Percentiles rank a stretch among this genome's conserved stretches.
Evolutionary conservation across 805 yeast species (phyloP).

Genomic region (Teunomyces cretensis): DNA sequence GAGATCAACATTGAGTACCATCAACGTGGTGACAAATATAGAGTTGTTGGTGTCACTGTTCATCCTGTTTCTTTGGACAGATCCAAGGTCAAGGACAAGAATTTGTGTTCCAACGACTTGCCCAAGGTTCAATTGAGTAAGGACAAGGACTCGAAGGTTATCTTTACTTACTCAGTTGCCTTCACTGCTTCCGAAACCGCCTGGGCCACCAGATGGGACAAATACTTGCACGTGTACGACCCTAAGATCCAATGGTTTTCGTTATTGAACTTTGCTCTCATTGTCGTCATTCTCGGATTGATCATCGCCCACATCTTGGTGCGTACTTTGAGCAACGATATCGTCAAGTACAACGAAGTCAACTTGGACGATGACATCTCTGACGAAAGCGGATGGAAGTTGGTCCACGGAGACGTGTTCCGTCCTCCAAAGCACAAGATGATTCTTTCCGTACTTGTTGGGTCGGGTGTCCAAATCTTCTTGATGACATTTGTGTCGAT

Average conservation of each 20-base stretch:
- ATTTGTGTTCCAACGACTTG: constrained; percentile 30
- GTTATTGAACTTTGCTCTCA: constrained; percentile 77
- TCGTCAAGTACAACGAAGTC: constrained; percentile 83
- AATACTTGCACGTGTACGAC: constrained; percentile 85
- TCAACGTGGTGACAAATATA: constrained; percentile 60
- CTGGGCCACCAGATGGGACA: constrained; percentile 99
- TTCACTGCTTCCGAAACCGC: constrained; percentile 70
- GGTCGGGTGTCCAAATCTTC: constrained; percentile 84
- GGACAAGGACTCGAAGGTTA: constrained; percentile 55
- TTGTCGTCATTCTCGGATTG: constrained; percentile 73
- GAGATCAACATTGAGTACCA: constrained; percentile 82
- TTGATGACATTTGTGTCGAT: constrained; percentile 73
- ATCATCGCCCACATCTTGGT: constrained; percentile 77
- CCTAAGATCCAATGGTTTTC: constrained; percentile 97
- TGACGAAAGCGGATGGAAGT: constrained; percentile 96
- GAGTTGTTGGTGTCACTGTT: constrained; percentile 90
- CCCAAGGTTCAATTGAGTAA: constrained; percentile 49
- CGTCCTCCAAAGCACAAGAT: constrained; percentile 74
- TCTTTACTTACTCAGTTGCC: constrained; percentile 79
- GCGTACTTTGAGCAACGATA: constrained; percentile 80
- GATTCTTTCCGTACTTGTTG: constrained; percentile 75
- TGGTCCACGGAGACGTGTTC: constrained; percentile 93
- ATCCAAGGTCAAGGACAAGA: constrained; percentile 22
- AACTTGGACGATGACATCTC: constrained; percentile 83
- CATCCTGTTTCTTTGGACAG: constrained; percentile 59